A percentile compares a stretch with the other conserved stretches of the same genome.
Conservation (phyloP, 768 basidiomycete species). For the Lactifluus hygrophoroides region DNA sequence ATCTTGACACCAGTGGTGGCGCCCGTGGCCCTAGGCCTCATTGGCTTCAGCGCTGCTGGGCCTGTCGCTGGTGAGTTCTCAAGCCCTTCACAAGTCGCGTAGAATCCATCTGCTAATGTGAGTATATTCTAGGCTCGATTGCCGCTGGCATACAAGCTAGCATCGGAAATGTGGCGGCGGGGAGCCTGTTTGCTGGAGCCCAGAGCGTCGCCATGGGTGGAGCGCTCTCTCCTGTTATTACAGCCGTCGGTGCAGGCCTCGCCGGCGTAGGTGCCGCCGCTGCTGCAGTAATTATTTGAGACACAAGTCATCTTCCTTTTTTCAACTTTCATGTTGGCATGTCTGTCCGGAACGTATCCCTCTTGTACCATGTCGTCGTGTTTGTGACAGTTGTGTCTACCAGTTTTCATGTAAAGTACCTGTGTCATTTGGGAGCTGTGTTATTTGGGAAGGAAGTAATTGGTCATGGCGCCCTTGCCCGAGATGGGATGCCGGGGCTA, state of each 20-base stretch:
- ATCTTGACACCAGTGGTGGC: neutral
- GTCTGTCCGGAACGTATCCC: too few relatives aligned
- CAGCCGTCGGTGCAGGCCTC: neutral
- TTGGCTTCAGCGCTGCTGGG: slow-evolving; percentile 3
- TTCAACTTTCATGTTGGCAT: too few relatives aligned
- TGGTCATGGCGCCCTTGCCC: too few relatives aligned
- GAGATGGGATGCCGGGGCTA: too few relatives aligned
- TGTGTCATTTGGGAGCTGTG: too few relatives aligned
- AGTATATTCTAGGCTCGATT: neutral
- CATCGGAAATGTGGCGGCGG: slow-evolving; percentile 11
- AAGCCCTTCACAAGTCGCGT: neutral
- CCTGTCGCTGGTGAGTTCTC: slow-evolving; percentile 5
- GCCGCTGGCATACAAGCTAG: slow-evolving; percentile 4
- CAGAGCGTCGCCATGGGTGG: slow-evolving; percentile 14
- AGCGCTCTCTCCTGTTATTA: neutral
- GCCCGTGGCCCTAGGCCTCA: neutral
- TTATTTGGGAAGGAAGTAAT: too few relatives aligned
- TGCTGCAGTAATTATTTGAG: too few relatives aligned
- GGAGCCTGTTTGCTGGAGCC: slow-evolving; percentile 1
- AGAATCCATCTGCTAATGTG: neutral
- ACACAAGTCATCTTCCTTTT: too few relatives aligned
- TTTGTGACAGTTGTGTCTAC: too few relatives aligned
- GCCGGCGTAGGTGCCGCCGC: neutral
- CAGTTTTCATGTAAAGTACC: too few relatives aligned
- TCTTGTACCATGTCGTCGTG: too few relatives aligned